phyloP scores from a whole-genome alignment of 140 eudicot species.

The Artemisia princeps region DNA sequence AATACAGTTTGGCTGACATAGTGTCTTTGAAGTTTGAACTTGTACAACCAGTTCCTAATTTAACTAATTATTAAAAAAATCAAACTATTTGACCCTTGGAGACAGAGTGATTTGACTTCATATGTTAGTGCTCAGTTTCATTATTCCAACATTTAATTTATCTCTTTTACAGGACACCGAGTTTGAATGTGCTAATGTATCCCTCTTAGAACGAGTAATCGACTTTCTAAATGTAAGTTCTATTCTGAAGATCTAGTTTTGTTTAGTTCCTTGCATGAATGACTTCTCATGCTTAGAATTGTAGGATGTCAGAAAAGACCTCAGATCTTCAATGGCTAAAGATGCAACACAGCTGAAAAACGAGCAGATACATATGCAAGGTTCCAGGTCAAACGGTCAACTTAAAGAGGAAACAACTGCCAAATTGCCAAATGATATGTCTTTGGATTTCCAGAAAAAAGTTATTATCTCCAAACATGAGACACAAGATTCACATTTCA shows the following conservation, averaged over 20 bases:
- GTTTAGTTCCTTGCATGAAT: constrained; percentile 20
- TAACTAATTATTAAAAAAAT: background rate
- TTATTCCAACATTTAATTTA: constrained; percentile 3
- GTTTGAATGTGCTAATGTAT: constrained; percentile 80
- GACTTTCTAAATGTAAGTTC: constrained; percentile 69
- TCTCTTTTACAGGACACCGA: constrained; percentile 46
- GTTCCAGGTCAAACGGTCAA: constrained; percentile 21
- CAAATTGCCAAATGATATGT: constrained; percentile 29
- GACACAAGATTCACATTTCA: constrained; percentile 31
- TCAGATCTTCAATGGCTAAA: constrained; percentile 78
- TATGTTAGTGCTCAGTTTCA: background rate
- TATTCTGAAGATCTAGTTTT: constrained; percentile 1
- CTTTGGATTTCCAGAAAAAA: constrained; percentile 79
- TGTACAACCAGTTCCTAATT: background rate
- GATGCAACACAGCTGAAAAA: constrained; percentile 78
- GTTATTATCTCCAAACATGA: constrained; percentile 52
- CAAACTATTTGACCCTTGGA: background rate
- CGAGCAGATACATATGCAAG: constrained; percentile 47
- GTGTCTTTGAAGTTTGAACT: background rate
- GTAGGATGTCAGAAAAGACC: constrained; percentile 82
- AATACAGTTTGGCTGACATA: background rate
- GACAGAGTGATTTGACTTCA: background rate
- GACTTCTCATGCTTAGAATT: constrained; percentile 12
- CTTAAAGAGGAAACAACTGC: constrained; percentile 23
- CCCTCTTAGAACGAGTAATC: constrained; percentile 72